Evolutionary conservation across 768 basidiomycete genomes (phyloP).

Genomic region (Neoboletus subvelutipes): DNA sequence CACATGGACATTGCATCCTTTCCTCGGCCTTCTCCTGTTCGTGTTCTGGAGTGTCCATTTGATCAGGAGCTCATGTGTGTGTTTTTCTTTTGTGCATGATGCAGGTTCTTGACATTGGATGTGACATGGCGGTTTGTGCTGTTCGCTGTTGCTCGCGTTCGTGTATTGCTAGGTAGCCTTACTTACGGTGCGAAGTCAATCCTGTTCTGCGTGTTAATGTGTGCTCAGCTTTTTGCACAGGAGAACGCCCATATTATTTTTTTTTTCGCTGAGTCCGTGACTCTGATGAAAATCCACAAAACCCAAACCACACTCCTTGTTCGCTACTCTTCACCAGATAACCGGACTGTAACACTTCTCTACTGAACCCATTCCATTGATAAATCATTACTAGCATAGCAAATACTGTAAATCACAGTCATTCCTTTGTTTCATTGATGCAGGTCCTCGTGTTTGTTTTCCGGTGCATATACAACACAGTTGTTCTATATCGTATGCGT

Average conservation of each 20-base stretch:
- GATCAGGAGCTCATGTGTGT: conserved; percentile 23
- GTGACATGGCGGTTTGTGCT: conserved; percentile 26
- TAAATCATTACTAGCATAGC: conserved; percentile 26
- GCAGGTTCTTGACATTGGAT: conserved; percentile 33
- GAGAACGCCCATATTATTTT: conserved; percentile 3
- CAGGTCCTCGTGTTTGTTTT: conserved; percentile 17
- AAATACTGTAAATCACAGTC: conserved; percentile 28
- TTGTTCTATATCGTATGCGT: conserved; percentile 12
- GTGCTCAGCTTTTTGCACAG: conserved; percentile 24
- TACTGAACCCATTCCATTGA: conserved; percentile 18
- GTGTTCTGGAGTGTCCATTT: conserved; percentile 6
- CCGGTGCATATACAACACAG: conserved; percentile 24
- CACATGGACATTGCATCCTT: conserved; percentile 11
- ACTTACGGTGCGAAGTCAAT: conserved; percentile 41
- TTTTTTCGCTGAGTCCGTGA: conserved; percentile 24
- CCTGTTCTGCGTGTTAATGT: conserved; percentile 22
- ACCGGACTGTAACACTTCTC: conserved; percentile 30
- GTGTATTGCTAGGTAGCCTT: conserved; percentile 57
- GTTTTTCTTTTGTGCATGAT: conserved; percentile 19
- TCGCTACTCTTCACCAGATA: conserved; percentile 13
- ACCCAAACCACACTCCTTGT: conserved; percentile 25
- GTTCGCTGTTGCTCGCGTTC: conserved; percentile 37
- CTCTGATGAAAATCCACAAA: conserved; percentile 24
- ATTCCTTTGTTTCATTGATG: conserved; percentile 27
- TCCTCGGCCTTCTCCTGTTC: not conserved